Base-by-base conservation (phyloP, 768 basidiomycete species). In the Floccularia luteovirens region DNA sequence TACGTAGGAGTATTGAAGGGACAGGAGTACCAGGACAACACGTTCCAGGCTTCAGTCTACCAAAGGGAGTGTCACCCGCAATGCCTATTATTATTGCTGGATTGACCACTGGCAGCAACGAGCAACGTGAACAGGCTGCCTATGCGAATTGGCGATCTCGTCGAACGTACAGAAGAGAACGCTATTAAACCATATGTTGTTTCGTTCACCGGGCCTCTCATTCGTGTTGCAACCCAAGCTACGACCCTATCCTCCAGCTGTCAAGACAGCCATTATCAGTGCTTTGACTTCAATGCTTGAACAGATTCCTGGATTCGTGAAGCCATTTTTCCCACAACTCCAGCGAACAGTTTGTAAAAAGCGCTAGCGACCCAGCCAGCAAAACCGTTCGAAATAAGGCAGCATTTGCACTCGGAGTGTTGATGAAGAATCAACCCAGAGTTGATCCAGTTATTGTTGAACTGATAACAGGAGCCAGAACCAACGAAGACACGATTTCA, bases 251-350 rank as follows among this genome's bases (percentile, higher is more conserved):
- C 91, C 96, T 5, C 87, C 93, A 0, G 88, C 82, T 16, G 91
- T 97, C 60, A 97, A 98, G 64, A 79, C 78, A 3, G 92, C 85
- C 10, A 93, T 99, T 48, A 72, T 99, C 22, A 76, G 74, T 24
- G 89, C 93, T 4, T 73, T 99, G 36, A 77, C 81, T 0, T 77
- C 81, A 16, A 89, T 97, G 78, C 69, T 98, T 31, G 79, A 81
- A 46, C 74, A 77, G 32, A 92, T 96, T 17, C 92, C 93, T 0
- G 66, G 72, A 3, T 88, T 94, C 49, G 90, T 98, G 50, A 90
- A 88, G 58, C 94, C 94, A 2, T 98, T 98, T 81, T 97, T 97
- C 75, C 96, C 94, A 2, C 96, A 98, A 52, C 64, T 98, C 24
- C 94, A 97, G 53, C 78, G 93, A 24, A 97, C 92, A 0, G n/a